A percentile compares a stretch with the other conserved stretches of the same genome.
Conservation (phyloP, 768 basidiomycete genomes). For the Trametes cinnabarina region DNA sequence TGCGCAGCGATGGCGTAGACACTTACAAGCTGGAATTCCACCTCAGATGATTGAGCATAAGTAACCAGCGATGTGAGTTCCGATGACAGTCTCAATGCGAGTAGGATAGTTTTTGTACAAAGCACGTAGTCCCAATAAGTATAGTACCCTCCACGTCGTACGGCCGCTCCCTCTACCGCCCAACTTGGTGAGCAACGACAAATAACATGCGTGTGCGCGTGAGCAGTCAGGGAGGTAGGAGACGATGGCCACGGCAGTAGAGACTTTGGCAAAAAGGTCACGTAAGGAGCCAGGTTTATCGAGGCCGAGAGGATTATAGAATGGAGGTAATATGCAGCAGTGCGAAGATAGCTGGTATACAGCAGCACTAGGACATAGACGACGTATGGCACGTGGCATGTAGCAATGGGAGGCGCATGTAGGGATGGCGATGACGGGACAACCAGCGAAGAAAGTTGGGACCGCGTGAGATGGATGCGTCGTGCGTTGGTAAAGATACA, state of each 20-base stretch:
- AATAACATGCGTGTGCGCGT: background rate
- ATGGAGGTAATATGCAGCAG: background rate
- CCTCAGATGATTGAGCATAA: too few species aligned
- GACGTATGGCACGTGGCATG: background rate
- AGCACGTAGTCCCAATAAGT: background rate
- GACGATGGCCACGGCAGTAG: background rate
- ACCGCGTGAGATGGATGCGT: background rate
- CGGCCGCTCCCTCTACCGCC: background rate
- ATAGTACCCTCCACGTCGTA: background rate
- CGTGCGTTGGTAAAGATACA: conserved; percentile 16
- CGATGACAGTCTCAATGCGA: background rate
- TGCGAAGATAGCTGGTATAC: background rate
- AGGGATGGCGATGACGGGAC: background rate
- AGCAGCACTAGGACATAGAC: background rate
- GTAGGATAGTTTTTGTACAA: background rate
- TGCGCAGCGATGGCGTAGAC: too few species aligned
- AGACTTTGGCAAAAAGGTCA: too few species aligned
- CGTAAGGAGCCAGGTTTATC: background rate
- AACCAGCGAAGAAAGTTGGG: background rate
- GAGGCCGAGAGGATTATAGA: background rate
- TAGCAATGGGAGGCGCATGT: background rate
- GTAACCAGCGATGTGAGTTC: too few species aligned
- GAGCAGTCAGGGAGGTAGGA: background rate
- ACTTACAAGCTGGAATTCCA: too few species aligned
- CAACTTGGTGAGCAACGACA: background rate